These are phyloP conservation scores for Neofusicoccum sp. DNA, from an alignment of 2,329 filamentous ascomycete genomes.

Conservation along the genomic window DNA sequence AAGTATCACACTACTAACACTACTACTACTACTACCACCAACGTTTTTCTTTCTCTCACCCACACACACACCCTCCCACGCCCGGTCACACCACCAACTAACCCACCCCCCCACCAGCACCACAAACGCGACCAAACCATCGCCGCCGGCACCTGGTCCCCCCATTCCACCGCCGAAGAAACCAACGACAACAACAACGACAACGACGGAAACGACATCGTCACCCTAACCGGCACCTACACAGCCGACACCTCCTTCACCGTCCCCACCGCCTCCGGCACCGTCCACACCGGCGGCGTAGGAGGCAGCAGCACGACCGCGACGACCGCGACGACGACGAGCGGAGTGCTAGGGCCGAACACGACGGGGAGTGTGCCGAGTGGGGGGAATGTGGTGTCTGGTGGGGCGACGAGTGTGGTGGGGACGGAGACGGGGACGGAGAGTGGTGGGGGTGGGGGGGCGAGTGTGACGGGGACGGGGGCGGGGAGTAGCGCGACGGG, in stretches of 20 bases:
- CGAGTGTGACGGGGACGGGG: neutral
- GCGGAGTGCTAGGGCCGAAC: constrained; percentile 4
- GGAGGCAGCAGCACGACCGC: neutral
- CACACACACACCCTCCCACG: neutral
- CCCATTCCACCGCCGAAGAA: neutral
- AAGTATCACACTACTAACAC: neutral
- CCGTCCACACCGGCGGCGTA: constrained; percentile 8
- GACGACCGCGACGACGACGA: neutral
- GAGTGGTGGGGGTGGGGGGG: neutral
- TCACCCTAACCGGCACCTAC: neutral
- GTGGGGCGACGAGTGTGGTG: neutral
- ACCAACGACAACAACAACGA: neutral
- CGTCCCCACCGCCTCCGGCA: constrained; percentile 1
- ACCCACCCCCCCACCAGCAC: neutral
- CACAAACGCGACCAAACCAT: neutral
- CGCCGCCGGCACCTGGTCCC: neutral
- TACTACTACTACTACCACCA: neutral
- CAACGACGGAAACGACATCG: neutral
- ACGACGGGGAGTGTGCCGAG: constrained; percentile 12
- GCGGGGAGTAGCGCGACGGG: neutral
- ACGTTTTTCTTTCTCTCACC: too few relatives aligned
- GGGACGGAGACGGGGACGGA: neutral
- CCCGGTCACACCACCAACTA: neutral
- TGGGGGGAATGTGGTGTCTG: constrained; percentile 1
- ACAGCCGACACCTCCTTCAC: neutral